phyloP scores from a whole-genome alignment of 106 monocot genomes.

The Dendrobium huoshanense region DNA sequence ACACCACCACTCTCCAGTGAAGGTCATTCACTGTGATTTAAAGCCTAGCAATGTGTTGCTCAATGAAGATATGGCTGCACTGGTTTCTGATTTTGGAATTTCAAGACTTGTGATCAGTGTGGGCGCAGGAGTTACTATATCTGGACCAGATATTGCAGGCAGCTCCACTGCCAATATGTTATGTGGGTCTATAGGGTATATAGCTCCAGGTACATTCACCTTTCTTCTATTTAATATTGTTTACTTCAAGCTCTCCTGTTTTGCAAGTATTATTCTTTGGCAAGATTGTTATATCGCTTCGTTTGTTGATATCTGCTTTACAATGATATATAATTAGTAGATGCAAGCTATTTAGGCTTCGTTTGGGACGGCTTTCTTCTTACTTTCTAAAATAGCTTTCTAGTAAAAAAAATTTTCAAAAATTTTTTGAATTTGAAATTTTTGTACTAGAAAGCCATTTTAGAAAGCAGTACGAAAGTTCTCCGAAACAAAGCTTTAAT shows the following conservation, averaged over 20 bases:
- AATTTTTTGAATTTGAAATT: no score
- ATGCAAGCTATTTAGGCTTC: no score
- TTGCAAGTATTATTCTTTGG: no score
- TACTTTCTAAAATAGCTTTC: no score
- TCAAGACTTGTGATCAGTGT: slow-evolving; percentile 34
- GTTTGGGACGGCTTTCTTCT: no score
- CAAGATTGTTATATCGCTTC: no score
- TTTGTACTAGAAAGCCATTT: no score
- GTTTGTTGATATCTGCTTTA: no score
- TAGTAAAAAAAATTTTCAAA: no score
- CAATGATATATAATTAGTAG: no score
- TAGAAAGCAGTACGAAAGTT: no score
- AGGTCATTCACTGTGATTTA: slow-evolving; percentile 57
- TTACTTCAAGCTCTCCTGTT: background rate
- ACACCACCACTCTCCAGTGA: slow-evolving; percentile 53
- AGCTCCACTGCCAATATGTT: slow-evolving; percentile 40
- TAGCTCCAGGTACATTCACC: slow-evolving; percentile 40
- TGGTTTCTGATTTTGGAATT: slow-evolving; percentile 60
- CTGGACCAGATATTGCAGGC: slow-evolving; percentile 11
- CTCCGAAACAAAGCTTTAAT: no score
- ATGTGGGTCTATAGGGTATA: slow-evolving; percentile 48
- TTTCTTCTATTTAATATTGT: background rate
- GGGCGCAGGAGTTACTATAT: slow-evolving; percentile 8
- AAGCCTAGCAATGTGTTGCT: slow-evolving; percentile 55
- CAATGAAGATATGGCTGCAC: slow-evolving; percentile 56